A percentile compares a stretch with the other conserved stretches of the same genome.
These are phyloP conservation scores for Cytospora mali DNA, from an alignment of 2,329 filamentous ascomycete species.

Conservation along the genomic window DNA sequence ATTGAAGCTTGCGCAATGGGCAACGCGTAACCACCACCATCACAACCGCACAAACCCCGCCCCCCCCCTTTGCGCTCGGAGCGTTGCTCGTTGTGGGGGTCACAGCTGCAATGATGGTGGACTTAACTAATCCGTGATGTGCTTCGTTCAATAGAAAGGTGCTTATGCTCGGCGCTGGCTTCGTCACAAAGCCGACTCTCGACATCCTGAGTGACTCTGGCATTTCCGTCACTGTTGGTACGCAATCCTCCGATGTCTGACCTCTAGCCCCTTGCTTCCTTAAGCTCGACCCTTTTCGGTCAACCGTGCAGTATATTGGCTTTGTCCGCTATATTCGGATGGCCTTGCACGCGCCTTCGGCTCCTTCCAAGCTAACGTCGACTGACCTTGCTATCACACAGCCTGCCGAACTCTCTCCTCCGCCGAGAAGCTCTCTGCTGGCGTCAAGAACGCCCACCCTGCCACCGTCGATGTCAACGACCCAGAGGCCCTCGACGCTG, in stretches of 20 bases:
- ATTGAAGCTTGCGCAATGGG: constrained; percentile 4
- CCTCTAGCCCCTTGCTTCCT: neutral
- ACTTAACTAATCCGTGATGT: constrained; percentile 15
- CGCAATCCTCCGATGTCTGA: constrained; percentile 33
- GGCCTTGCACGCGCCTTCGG: neutral
- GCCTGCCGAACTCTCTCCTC: constrained; percentile 80
- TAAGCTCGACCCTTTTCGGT: neutral
- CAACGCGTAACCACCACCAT: constrained; percentile 4
- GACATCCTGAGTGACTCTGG: constrained; percentile 64
- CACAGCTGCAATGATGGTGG: neutral
- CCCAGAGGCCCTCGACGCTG: constrained; percentile 74
- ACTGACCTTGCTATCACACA: constrained; percentile 37
- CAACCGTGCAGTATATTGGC: neutral
- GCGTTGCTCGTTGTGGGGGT: neutral
- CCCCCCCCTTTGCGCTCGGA: neutral
- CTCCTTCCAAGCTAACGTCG: constrained; percentile 5
- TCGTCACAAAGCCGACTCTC: constrained; percentile 66
- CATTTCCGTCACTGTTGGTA: constrained; percentile 67
- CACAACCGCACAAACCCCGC: neutral
- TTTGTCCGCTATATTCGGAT: neutral
- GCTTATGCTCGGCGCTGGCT: constrained; percentile 55
- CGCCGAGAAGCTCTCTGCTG: constrained; percentile 73
- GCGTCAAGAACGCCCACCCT: constrained; percentile 71
- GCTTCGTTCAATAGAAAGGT: constrained; percentile 35
- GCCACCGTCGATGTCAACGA: constrained; percentile 86